phyloP scores from a whole-genome alignment of 306 rosid species.

The Acacia acuminata region DNA sequence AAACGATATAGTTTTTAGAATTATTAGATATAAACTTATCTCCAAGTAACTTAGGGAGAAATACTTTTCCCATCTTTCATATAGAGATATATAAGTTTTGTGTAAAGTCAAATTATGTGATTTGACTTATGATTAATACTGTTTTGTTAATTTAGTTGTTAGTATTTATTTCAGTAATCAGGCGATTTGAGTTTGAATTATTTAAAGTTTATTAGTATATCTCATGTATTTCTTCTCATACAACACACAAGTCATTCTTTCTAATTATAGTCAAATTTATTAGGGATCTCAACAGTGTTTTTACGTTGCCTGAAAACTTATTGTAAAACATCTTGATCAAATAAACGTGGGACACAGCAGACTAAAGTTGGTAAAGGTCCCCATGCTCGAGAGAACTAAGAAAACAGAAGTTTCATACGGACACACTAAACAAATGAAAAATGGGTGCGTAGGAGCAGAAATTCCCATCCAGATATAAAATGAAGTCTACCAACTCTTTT shows the following conservation, averaged over 20 bases:
- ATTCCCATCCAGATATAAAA: not conserved
- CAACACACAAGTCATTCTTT: not conserved
- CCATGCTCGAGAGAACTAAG: not conserved
- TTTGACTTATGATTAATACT: not conserved
- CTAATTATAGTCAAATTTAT: not conserved
- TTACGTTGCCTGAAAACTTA: not conserved
- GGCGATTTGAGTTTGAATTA: not conserved
- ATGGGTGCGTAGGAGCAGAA: not conserved
- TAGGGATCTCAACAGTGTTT: not conserved
- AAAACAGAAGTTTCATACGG: no score
- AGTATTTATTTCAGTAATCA: no score
- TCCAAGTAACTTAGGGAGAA: no score
- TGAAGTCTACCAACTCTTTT: not conserved
- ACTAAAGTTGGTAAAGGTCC: not conserved
- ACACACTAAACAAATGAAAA: not conserved
- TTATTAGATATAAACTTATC: no score
- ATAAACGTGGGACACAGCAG: not conserved
- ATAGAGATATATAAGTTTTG: not conserved
- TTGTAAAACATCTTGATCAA: not conserved
- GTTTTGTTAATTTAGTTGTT: no score
- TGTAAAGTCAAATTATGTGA: not conserved
- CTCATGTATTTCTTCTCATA: not conserved
- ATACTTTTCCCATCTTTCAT: no score
- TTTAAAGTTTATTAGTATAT: not conserved
- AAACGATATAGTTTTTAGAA: no score